A percentile compares a stretch with the other conserved stretches of the same genome.
phyloP scores from a whole-genome alignment of 495 filamentous ascomycete genomes.

The Bacidia rubella region DNA sequence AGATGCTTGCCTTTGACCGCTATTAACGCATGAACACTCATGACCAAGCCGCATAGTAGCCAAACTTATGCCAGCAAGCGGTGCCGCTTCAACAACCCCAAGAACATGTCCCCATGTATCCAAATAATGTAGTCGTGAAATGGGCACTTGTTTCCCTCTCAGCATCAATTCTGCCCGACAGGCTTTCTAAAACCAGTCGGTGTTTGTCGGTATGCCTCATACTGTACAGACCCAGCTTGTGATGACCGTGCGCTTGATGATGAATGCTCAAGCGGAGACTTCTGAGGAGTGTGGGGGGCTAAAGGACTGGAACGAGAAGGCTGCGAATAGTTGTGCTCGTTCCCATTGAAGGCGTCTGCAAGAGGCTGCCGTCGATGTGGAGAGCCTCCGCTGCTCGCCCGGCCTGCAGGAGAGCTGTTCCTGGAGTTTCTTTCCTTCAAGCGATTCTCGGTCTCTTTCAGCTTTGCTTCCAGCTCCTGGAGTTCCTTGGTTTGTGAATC shows the following conservation, averaged over 20 bases:
- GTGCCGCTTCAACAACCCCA: no score
- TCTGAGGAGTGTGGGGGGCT: slow-evolving; percentile 5
- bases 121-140: no score
- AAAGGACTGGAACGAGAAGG: slow-evolving; percentile 5
- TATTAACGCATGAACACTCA: no score
- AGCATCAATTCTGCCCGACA: neutral
- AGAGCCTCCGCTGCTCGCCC: neutral
- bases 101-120: no score
- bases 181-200: slow-evolving; percentile 1
- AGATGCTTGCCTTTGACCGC: no score
- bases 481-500: slow-evolving; percentile 65
- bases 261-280: neutral
- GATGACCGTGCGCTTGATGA: neutral
- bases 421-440: slow-evolving; percentile 40
- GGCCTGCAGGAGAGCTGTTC: slow-evolving; percentile 11
- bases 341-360: slow-evolving; percentile 3
- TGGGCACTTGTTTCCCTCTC: neutral
- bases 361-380: slow-evolving; percentile 6
- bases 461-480: slow-evolving; percentile 66
- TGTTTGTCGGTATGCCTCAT: neutral
- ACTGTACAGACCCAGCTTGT: neutral
- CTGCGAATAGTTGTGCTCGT: slow-evolving; percentile 1
- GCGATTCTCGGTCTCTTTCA: slow-evolving; percentile 73
- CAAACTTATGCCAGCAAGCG: no score
- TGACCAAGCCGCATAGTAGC: no score